phyloP scores from a whole-genome alignment of 2,329 filamentous ascomycete genomes.

The Sporothrix curviconia region DNA sequence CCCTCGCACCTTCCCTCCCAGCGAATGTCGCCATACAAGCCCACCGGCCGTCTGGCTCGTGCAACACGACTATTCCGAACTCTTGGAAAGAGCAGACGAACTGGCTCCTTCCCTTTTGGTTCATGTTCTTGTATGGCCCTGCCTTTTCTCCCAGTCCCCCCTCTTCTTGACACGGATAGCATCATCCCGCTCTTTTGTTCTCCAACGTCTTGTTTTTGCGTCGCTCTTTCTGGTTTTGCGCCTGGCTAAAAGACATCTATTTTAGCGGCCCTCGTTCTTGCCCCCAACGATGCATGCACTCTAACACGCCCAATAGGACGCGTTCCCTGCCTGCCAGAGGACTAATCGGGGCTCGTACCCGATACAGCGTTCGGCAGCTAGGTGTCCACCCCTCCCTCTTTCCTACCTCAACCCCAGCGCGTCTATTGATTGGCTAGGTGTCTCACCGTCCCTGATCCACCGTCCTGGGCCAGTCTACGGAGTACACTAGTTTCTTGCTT shows the following conservation, averaged over 20 bases:
- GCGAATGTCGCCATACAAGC: background rate
- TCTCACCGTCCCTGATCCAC: conserved; percentile 4
- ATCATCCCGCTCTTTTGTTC: too few species aligned
- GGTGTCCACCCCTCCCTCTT: background rate
- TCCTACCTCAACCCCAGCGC: background rate
- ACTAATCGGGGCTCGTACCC: background rate
- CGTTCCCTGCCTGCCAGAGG: background rate
- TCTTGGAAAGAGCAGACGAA: background rate
- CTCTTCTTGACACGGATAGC: too few species aligned
- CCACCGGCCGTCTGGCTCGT: conserved; percentile 12
- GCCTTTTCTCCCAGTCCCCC: too few species aligned
- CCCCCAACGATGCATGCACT: background rate
- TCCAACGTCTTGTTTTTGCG: too few species aligned
- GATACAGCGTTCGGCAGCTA: conserved; percentile 9
- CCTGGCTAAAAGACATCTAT: too few species aligned
- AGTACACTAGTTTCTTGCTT: too few species aligned
- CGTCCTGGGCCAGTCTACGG: background rate
- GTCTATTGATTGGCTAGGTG: conserved; percentile 6
- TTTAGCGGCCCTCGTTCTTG: background rate
- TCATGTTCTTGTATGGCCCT: too few species aligned
- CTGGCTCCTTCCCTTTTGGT: background rate
- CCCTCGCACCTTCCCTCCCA: background rate
- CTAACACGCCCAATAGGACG: too few species aligned
- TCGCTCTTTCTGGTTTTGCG: background rate
- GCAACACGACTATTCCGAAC: background rate